These are phyloP conservation scores for Alternaria sp. DNA, from an alignment of 2,329 filamentous ascomycete species.

Conservation along the genomic window DNA sequence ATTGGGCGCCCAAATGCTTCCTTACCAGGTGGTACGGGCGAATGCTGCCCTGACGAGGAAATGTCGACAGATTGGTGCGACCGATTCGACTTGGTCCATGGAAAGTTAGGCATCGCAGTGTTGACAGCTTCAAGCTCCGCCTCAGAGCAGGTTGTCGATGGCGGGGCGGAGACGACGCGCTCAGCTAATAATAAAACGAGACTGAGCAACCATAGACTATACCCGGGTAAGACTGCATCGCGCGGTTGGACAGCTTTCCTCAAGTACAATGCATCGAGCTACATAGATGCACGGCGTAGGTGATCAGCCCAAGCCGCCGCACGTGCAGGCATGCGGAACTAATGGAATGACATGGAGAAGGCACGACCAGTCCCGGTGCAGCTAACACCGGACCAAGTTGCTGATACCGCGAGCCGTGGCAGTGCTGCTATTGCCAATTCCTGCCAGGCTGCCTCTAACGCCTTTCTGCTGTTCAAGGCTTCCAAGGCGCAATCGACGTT, in stretches of 20 bases:
- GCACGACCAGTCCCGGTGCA: constrained; percentile 27
- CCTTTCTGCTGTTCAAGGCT: neutral
- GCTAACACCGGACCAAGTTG: constrained; percentile 30
- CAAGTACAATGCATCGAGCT: constrained; percentile 27
- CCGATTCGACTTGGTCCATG: constrained; percentile 48
- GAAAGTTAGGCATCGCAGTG: constrained; percentile 48
- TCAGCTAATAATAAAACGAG: constrained; percentile 46
- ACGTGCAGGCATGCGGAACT: constrained; percentile 38
- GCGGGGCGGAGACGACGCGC: constrained; percentile 26
- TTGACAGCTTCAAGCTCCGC: constrained; percentile 29
- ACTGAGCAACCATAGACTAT: constrained; percentile 31
- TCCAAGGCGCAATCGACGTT: neutral
- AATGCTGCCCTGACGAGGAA: constrained; percentile 40
- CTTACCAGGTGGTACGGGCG: constrained; percentile 45
- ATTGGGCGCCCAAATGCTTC: constrained; percentile 32
- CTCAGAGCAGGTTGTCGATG: constrained; percentile 25
- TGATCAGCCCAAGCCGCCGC: constrained; percentile 36
- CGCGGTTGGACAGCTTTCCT: constrained; percentile 25
- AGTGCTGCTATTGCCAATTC: constrained; percentile 26
- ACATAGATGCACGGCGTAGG: constrained; percentile 15
- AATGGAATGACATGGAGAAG: constrained; percentile 26
- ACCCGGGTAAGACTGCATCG: constrained; percentile 27
- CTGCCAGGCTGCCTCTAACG: constrained; percentile 7
- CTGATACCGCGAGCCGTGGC: constrained; percentile 41
- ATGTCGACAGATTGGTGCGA: constrained; percentile 48